Evolutionary conservation across 1,284 basidiomycete species (phyloP), one percentile per base, ranked within the genome.

Genomic region (Porodaedalea pini): DNA sequence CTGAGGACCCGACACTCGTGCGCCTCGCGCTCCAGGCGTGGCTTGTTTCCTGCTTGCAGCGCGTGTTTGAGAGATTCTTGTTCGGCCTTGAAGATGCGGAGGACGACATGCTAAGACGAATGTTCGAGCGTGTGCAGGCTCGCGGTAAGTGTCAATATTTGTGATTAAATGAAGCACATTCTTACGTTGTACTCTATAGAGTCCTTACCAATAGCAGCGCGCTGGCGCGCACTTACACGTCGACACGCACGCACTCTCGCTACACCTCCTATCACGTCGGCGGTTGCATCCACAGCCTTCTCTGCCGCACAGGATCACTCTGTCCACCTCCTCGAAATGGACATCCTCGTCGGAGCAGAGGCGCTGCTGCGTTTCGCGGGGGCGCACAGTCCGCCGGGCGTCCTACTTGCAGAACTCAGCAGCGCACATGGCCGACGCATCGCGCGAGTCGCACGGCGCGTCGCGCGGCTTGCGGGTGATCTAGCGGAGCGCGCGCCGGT

Each of bases 11-110:
- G 29, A 73, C 70, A 21, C 63, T 75, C 23, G 69, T 75, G 7
- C 73, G 74, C 59, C 70, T 73, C 54, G 74, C 73, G 7, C 61
- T 75, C 41, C 74, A 75, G 62, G 71, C 72, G 13, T 75, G 73
- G 73, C 65, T 72, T 61, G 71, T 74, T 7, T 67, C 64, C 60
- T 73, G 71, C 54, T 68, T 71, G 45, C 64, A 67, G 37, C 64
- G 67, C 51, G 67, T 73, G 13, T 66, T 75, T 50, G 67, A 71
- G 48, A 57, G 68, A 25, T 75, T 75, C 63, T 71, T 71, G 63
- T 70, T 68, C 31, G 73, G 73, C 19, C 65, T 71, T 11, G 67
- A 71, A 2, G 43, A 59, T n/a, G 68, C 73, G 19, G 65, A 72
- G 1, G 70, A 73, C 58, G 62, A 68, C 34, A 67, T 69, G 52